Conservation (phyloP, 2,329 filamentous ascomycete species). For the Aspergillus oerlinghausenensis region DNA sequence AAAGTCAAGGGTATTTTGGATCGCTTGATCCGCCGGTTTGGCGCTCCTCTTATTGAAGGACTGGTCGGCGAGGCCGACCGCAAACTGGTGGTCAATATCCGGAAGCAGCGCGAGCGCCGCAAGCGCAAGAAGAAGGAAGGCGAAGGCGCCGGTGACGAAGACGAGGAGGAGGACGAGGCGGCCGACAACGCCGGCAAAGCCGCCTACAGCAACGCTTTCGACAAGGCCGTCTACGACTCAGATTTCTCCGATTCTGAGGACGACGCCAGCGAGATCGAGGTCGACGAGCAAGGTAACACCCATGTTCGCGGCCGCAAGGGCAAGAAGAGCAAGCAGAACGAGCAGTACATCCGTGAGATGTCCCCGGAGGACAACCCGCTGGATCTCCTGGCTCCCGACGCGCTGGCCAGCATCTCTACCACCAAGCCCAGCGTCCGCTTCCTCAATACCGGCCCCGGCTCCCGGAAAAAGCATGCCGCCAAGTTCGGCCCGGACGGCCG, state of each 20-base stretch:
- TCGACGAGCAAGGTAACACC: constrained; percentile 32
- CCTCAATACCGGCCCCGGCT: constrained; percentile 36
- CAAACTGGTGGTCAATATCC: constrained; percentile 89
- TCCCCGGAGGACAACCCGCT: constrained; percentile 82
- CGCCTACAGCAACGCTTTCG: constrained; percentile 82
- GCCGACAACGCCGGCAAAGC: constrained; percentile 19
- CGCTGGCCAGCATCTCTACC: constrained; percentile 87
- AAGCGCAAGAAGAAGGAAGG: constrained; percentile 81
- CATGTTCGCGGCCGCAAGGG: constrained; percentile 42
- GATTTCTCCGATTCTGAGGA: constrained; percentile 60
- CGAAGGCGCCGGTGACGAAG: constrained; percentile 54
- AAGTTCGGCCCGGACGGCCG: constrained; percentile 43
- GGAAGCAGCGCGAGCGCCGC: constrained; percentile 85
- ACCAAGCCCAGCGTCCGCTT: constrained; percentile 65
- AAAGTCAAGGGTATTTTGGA: constrained; percentile 99
- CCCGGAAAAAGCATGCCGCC: constrained; percentile 37
- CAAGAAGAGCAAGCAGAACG: constrained; percentile 44
- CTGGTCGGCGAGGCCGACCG: constrained; percentile 79
- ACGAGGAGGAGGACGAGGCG: constrained; percentile 45
- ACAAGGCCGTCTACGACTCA: constrained; percentile 89
- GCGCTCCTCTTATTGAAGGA: constrained; percentile 72
- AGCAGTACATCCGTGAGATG: constrained; percentile 81
- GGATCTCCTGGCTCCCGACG: constrained; percentile 83
- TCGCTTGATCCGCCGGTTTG: constrained; percentile 86
- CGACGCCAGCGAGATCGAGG: constrained; percentile 46